phyloP scores from a whole-genome alignment of 2,329 filamentous ascomycete genomes.

The Aspergillus arachidicola region DNA sequence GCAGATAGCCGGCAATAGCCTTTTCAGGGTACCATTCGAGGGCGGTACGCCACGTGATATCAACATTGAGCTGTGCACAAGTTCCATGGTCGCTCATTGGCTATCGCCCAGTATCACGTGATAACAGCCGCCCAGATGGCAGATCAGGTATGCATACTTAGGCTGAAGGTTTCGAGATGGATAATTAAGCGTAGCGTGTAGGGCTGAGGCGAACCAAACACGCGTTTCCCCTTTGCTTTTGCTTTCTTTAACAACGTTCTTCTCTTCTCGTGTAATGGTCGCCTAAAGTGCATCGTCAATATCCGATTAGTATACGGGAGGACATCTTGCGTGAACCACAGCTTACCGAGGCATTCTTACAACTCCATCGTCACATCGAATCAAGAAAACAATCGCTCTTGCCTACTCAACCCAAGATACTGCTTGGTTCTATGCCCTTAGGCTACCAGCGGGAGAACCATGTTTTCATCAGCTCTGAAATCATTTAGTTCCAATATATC shows the following conservation, averaged over 20 bases:
- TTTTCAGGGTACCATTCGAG: neutral
- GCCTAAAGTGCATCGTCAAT: neutral
- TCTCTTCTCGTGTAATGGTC: neutral
- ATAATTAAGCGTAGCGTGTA: slow-evolving; percentile 3
- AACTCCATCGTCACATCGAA: neutral
- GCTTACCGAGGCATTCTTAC: neutral
- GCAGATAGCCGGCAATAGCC: neutral
- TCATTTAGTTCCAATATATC: slow-evolving; percentile 93
- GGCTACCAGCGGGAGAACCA: slow-evolving; percentile 47
- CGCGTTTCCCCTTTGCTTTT: neutral
- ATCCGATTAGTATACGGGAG: neutral
- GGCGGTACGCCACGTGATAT: slow-evolving; percentile 14
- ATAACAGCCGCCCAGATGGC: slow-evolving; percentile 2
- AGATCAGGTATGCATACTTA: slow-evolving; percentile 7
- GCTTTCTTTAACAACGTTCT: neutral
- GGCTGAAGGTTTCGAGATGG: slow-evolving; percentile 6
- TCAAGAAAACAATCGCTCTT: neutral
- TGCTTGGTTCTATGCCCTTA: neutral
- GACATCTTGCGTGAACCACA: neutral
- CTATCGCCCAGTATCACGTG: slow-evolving; percentile 10
- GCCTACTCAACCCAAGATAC: neutral
- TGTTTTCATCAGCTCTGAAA: slow-evolving; percentile 94
- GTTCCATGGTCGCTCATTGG: neutral
- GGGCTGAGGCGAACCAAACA: slow-evolving; percentile 2
- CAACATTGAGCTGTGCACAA: neutral